A percentile compares a stretch with the other conserved stretches of the same genome.
Evolutionary conservation across 1,284 basidiomycete genomes (phyloP).

Genomic region (Moniliella sp.): DNA sequence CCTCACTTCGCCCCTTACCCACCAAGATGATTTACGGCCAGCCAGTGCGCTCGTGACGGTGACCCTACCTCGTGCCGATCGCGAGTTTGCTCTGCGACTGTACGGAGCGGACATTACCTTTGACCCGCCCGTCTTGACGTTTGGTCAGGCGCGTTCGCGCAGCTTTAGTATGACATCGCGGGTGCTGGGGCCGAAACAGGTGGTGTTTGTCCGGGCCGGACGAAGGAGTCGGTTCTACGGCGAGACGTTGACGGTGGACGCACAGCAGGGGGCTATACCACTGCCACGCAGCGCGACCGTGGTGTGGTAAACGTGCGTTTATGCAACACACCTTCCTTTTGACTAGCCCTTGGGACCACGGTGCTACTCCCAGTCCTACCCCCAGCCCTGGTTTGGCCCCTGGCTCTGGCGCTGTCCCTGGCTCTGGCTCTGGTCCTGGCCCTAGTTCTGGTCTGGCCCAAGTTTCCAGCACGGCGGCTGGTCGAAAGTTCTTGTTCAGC

Average conservation of each 20-base stretch:
- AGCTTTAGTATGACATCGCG: conserved; percentile 21
- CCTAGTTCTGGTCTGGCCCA: no score
- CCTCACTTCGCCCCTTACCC: conserved; percentile 6
- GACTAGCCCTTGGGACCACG: neutral
- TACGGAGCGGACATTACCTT: conserved; percentile 20
- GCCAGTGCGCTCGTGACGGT: conserved; percentile 18
- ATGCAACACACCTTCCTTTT: neutral
- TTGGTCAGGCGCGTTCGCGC: conserved; percentile 7
- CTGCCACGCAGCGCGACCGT: neutral
- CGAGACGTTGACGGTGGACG: neutral
- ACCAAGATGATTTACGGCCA: conserved; percentile 13
- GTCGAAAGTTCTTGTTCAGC: neutral
- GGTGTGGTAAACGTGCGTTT: neutral
- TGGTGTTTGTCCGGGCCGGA: conserved; percentile 12
- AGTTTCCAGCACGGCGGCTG: no score
- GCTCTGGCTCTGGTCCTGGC: no score
- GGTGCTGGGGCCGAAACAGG: conserved; percentile 11
- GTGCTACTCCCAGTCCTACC: no score
- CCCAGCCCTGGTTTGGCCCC: no score
- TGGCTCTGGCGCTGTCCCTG: no score
- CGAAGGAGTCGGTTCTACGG: neutral
- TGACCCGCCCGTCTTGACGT: conserved; percentile 23
- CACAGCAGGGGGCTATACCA: neutral
- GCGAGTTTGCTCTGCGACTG: conserved; percentile 19
- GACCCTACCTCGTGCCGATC: conserved; percentile 15